Evolutionary conservation across 352 stramenopile genomes (phyloP), one percentile per base, ranked within the genome.

Genomic region (Saprolegnia parasitica): DNA sequence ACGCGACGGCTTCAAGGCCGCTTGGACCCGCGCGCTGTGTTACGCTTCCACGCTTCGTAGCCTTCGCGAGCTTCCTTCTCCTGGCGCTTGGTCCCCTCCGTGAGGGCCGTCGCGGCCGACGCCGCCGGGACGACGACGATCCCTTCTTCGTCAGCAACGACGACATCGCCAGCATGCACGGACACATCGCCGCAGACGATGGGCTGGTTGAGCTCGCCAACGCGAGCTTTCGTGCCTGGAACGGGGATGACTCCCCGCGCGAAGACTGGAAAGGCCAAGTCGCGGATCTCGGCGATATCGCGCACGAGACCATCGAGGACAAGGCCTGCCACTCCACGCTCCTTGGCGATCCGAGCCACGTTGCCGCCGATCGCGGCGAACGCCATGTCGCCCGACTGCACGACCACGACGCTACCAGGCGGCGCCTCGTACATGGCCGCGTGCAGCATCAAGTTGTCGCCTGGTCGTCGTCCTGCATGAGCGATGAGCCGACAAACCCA

Each of bases 361-460:
- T 70, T 70, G 63, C 63, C 63, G 20, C 63, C 63, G 23, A 70
- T 70, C 16, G 63, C 63, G 42, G 63, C 63, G 47, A 70, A 70
- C 20, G 18, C 61, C 63, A 70, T 52, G 26, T 70, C 63, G 1
- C 63, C 63, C 35, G 63, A 70, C 37, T 70, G 46, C 46, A 70
- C 63, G 18, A 70, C 63, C 5, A 70, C 63, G 11, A 70, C 46
- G 2, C 45, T 42, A 10, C 63, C 63, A 10, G 46, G 46, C 6
- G 63, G 45, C 9, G 63, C 63, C 40, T 70, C 63, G 40, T 70
- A 70, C 63, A 70, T 70, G 29, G 63, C 63, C 16, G 55, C 63
- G 61, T 70, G 63, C 16, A 70, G 47, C 63, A 70, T 70, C 47
- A 70, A 70, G 39, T 70, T 70, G 63, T 70, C 63, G 18, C 45